Percentiles rank a stretch among this genome's conserved stretches.
Evolutionary conservation across 768 basidiomycete species (phyloP).

Genomic region (Leccinum boreale): DNA sequence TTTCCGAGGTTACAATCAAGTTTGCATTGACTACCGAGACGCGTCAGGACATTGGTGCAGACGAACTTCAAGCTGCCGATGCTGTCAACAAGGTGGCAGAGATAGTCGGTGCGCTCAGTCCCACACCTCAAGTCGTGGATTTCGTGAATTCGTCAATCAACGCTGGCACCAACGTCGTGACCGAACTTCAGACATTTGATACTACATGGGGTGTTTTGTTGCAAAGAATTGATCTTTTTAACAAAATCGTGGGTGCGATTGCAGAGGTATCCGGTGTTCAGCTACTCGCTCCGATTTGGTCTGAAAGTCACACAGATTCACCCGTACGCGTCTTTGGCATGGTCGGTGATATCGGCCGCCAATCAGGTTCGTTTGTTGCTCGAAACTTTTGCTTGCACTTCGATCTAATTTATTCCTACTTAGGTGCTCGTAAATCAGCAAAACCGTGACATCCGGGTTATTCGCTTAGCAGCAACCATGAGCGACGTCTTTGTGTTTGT

Average conservation of each 20-base stretch:
- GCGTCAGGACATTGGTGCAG: neutral
- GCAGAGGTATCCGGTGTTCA: conserved; percentile 9
- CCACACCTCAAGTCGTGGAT: neutral
- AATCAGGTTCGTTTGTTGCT: conserved; percentile 9
- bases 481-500: conserved; percentile 13
- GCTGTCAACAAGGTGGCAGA: conserved; percentile 6
- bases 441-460: conserved; percentile 12
- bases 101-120: neutral
- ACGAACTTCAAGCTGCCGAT: conserved; percentile 15
- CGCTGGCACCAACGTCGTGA: neutral
- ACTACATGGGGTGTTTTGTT: conserved; percentile 16
- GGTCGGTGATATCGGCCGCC: conserved; percentile 22
- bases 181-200: conserved; percentile 14
- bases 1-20: conserved; percentile 10
- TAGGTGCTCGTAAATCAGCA: conserved; percentile 19
- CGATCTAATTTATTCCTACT: neutral
- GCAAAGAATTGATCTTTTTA: conserved; percentile 11
- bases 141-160: neutral
- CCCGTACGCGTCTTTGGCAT: conserved; percentile 18
- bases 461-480: conserved; percentile 20
- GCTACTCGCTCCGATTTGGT: neutral
- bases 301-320: conserved; percentile 13
- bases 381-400: neutral
- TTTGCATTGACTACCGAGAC: conserved; percentile 7
- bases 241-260: conserved; percentile 8